A percentile compares a stretch with the other conserved stretches of the same genome.
These are phyloP conservation scores for Tulasnella sp. DNA, from an alignment of 768 basidiomycete species.

Conservation along the genomic window DNA sequence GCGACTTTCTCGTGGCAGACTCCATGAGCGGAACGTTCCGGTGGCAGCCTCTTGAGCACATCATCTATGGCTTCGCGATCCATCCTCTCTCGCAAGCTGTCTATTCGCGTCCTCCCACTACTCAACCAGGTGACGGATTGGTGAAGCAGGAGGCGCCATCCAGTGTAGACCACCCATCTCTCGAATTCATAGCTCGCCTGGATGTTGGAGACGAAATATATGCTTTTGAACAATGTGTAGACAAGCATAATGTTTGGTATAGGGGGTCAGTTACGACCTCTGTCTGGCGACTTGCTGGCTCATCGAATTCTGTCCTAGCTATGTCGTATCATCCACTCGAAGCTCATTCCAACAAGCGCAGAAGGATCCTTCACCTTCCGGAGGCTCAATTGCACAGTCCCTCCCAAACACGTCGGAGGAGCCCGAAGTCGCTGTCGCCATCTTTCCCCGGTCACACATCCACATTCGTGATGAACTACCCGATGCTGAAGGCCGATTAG, in stretches of 20 bases:
- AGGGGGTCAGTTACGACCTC: conserved; percentile 57
- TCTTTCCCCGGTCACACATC: conserved; percentile 84
- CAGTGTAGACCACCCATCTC: conserved; percentile 34
- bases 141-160: conserved; percentile 25
- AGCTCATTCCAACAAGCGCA: conserved; percentile 56
- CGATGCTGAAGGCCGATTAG: conserved; percentile 77
- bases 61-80: conserved; percentile 86
- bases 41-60: conserved; percentile 55
- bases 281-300: neutral
- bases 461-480: conserved; percentile 74
- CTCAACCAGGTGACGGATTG: conserved; percentile 1
- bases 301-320: conserved; percentile 34
- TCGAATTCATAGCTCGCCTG: conserved; percentile 41
- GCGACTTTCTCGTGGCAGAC: neutral
- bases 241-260: conserved; percentile 76
- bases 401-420: conserved; percentile 19
- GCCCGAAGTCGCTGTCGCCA: conserved; percentile 69
- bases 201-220: conserved; percentile 96
- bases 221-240: conserved; percentile 87
- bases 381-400: conserved; percentile 12
- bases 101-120: conserved; percentile 43
- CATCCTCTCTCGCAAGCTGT: conserved; percentile 70
- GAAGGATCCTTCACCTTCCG: conserved; percentile 41
- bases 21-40: conserved; percentile 19
- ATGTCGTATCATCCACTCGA: conserved; percentile 74